Base-by-base conservation (phyloP, 495 filamentous ascomycete species). In the Xylaria acuta region DNA sequence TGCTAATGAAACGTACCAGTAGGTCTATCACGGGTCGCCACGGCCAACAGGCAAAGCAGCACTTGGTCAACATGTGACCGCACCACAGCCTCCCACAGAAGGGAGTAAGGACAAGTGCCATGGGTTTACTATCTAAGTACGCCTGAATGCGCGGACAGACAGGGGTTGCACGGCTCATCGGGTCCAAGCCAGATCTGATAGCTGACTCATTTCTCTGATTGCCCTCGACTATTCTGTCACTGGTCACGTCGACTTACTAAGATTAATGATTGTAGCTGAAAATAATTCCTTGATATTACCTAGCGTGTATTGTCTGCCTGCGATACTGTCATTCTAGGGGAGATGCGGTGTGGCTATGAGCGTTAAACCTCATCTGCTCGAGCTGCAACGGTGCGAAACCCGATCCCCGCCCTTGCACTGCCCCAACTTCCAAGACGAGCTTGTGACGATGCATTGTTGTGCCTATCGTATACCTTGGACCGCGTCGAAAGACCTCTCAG, bases 211-310 rank as follows among this genome's bases (percentile, higher is more conserved):
- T 18, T 60, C 4, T 38, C 20, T 3, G 20, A 38, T 38, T n/a
- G 18, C 34, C 14, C 56, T 38, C 34, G 32, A 9, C 20, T 18
- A 12, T 38, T 20, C 5, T 34, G 18, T 60, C 20, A 60, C 58
- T 36, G 22, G 18, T 60, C 25, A 60, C 38, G 14, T 43, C 59
- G n/a, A 30, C 27, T 36, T 43, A 67, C 9, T 20, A 12, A 51
- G 20, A 11, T 3, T 30, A 7, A 20, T 4, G 25, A 27, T 16
- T 51, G 67, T 59, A 78, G 71, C 72, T 73, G 65, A 67, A 75
- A 74, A 72, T 54, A 74, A 75, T 78, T 73, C 70, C 73, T 72
- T 78, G 63, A 76, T 76, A 76, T 73, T 79, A 79, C 76, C 73
- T 79, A 79, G 68, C 76, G 73, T 78, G 74, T 79, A 78, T 74